These are phyloP conservation scores for Solanum bulbocastanum DNA, from an alignment of 257 asterid genomes.

Conservation along the genomic window DNA sequence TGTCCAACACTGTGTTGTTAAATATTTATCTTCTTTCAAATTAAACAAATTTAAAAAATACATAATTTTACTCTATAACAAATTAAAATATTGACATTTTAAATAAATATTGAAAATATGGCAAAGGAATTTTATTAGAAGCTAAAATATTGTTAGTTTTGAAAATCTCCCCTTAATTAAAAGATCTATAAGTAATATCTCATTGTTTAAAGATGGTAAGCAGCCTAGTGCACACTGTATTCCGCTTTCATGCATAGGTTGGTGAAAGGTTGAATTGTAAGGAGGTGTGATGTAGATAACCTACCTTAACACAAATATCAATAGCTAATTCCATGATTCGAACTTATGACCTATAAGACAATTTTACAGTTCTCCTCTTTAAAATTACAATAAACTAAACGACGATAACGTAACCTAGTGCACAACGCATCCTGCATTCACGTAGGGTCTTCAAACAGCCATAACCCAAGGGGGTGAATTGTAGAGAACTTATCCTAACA, in stretches of 20 bases:
- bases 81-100: no score
- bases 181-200: neutral
- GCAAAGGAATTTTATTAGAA: no score
- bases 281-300: neutral
- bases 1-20: no score
- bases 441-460: neutral
- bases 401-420: neutral
- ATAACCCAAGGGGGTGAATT: neutral
- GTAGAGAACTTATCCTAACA: neutral
- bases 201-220: neutral
- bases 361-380: neutral
- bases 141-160: no score
- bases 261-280: neutral
- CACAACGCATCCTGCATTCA: neutral
- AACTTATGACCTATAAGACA: neutral
- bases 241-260: neutral
- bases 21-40: no score
- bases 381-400: neutral
- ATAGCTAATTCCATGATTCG: accelerated
- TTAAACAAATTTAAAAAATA: no score
- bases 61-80: no score
- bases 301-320: neutral
- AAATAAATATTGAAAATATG: no score
- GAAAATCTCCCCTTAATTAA: no score
- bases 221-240: neutral